Evolutionary conservation across 2,329 filamentous ascomycete genomes (phyloP), one percentile per base, ranked within the genome.

Genomic region (Emergomyces pasteurianus): DNA sequence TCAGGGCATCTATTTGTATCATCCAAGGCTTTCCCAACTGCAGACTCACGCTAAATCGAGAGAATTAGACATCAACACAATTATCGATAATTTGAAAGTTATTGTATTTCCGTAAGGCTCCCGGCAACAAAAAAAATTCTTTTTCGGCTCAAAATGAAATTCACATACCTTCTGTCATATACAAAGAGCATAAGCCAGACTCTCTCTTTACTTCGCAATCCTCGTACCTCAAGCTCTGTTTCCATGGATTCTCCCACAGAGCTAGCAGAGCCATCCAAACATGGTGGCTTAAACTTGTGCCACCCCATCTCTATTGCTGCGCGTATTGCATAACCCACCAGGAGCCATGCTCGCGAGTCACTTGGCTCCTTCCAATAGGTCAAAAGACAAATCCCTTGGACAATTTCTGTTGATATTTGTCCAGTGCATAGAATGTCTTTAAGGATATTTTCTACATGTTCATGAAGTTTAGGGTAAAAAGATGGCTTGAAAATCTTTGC

Each of bases 321-420:
- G 8, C 75, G 67, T 46, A 77, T 76, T 0, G 71, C 73, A 60
- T 76, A 75, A 2, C 75, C 75, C 9, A 77, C 64, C 1, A 72
- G 67, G 21, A 74, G 67, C 74, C 75, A 77, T 3, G 72, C 72
- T 14, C 75, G 68, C 12, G 70, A 74, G 61, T 78, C 75, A 8
- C 73, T 71, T 2, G 74, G 73, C 47, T 77, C 73, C 64, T 77
- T 78, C 74, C 74, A 77, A 62, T 76, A 76, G 1, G 75, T 77
- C 6, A 74, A 46, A 36, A 66, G 57, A 52, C 63, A 64, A 9
- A 76, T 72, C 0, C 71, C 74, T 61, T 77, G 75, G 1, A 74
- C 72, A 7, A 71, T 71, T 58, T 77, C 75, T 1, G 68, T 65
- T 0, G 74, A 77, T 53, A 76, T 76, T 1, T 61, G 63, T 18